phyloP scores from a whole-genome alignment of 2,329 filamentous ascomycete genomes.

The Myriosclerotinia scirpicola region DNA sequence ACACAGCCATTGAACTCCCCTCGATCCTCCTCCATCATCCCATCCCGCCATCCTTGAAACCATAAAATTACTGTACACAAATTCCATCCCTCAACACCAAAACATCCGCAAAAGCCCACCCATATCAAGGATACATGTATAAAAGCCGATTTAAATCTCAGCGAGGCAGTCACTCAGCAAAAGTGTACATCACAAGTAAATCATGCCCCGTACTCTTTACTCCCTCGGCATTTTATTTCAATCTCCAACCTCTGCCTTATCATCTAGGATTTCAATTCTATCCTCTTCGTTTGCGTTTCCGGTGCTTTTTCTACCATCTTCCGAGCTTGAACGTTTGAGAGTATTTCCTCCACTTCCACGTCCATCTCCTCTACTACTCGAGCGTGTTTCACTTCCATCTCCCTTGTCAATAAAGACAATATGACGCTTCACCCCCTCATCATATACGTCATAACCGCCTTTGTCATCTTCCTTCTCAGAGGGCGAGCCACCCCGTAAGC shows the following conservation, averaged over 20 bases:
- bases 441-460: background rate
- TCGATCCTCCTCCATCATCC: too few species aligned
- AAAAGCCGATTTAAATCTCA: too few species aligned
- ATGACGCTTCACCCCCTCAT: background rate
- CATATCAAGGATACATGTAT: too few species aligned
- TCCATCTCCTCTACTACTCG: background rate
- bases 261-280: background rate
- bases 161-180: too few species aligned
- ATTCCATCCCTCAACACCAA: background rate
- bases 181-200: background rate
- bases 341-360: background rate
- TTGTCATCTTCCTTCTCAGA: background rate
- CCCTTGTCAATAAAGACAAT: background rate
- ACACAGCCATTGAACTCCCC: too few species aligned
- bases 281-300: background rate
- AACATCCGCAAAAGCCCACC: too few species aligned
- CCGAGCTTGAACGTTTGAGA: background rate
- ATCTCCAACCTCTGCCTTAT: fast-evolving
- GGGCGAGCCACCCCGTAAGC: background rate
- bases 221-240: background rate
- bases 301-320: background rate
- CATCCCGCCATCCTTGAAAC: too few species aligned
- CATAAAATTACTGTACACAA: too few species aligned
- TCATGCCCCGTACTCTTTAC: background rate
- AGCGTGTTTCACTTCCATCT: background rate